Base-by-base conservation (phyloP, 495 filamentous ascomycete species). In the Bacidia gigantensis region DNA sequence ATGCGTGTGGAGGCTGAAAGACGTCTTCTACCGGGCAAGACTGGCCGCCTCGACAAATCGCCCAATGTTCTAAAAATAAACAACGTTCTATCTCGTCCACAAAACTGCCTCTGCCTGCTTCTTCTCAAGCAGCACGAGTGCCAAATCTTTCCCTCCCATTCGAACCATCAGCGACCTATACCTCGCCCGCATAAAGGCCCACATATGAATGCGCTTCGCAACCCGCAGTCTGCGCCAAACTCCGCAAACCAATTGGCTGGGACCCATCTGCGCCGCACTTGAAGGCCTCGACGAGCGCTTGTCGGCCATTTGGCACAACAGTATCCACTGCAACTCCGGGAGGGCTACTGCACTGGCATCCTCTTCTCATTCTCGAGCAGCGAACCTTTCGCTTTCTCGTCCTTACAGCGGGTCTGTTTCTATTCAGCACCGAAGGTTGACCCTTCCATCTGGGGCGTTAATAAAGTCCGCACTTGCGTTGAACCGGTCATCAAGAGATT, bases 381-480 rank as follows among this genome's bases (percentile, higher is more conserved):
- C 47, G 32, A 23, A 22, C 26, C 5, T 43, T 46, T 49, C 40
- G 24, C 26, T 25, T 41, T 22, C 46, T 21, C 47, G 40, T 39
- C 46, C 50, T 49, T 26, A 45, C 55, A 57, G 51, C 55, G 43
- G 55, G 55, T 41, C 55, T 57, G 55, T 57, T 46, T 48, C 23
- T 50, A 50, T 41, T 54, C 46, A 26, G 41, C 11, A 26, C 24
- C 46, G 49, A 50, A 25, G 21, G 41, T 46, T 21, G 26, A 47
- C 12, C 39, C 21, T 39, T 25, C n/a, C n/a, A n/a, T n/a, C 35
- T 54, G 29, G 29, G 29, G 29, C 26, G 0, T 26, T 45, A 20
- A 32, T 46, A 11, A 32, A 35, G 29, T 14, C 29, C 29, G 29
- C 29, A 14, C 29, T 35, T 35, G 5, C 14, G 29, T n/a, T n/a